These are phyloP conservation scores for Cordyceps fumosorosea DNA, from an alignment of 2,329 filamentous ascomycete species.

Conservation along the genomic window DNA sequence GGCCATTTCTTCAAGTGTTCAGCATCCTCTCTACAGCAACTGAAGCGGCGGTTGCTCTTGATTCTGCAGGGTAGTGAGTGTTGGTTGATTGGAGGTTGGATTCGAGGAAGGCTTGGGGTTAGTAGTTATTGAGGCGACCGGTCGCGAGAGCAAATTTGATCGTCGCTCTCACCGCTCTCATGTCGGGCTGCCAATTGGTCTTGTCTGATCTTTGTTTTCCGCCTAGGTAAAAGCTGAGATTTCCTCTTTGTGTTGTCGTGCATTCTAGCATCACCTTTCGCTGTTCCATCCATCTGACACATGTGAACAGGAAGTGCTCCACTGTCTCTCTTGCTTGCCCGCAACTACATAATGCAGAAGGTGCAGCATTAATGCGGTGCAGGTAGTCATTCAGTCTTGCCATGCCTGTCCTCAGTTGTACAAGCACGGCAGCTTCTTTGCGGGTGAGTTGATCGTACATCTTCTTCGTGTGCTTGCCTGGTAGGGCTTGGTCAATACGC, in stretches of 20 bases:
- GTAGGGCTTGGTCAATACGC: background rate
- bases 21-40: background rate
- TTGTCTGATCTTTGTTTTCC: constrained; percentile 1
- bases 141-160: background rate
- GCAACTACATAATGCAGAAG: background rate
- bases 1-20: background rate
- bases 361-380: background rate
- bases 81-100: background rate
- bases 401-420: constrained; percentile 12
- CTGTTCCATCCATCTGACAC: background rate
- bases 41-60: too few relatives aligned
- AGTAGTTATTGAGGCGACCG: background rate
- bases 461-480: constrained; percentile 4
- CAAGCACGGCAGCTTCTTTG: constrained; percentile 5
- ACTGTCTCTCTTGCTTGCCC: background rate
- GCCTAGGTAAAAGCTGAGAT: constrained; percentile 8
- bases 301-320: background rate
- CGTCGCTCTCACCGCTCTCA: background rate
- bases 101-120: background rate
- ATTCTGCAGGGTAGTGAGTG: background rate
- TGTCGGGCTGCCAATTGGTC: background rate
- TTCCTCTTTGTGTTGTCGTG: background rate
- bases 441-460: background rate
- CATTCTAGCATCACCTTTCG: background rate
- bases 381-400: constrained; percentile 6